Conservation (phyloP, 2,329 filamentous ascomycete genomes). For the Chaetomiaceae sp. region DNA sequence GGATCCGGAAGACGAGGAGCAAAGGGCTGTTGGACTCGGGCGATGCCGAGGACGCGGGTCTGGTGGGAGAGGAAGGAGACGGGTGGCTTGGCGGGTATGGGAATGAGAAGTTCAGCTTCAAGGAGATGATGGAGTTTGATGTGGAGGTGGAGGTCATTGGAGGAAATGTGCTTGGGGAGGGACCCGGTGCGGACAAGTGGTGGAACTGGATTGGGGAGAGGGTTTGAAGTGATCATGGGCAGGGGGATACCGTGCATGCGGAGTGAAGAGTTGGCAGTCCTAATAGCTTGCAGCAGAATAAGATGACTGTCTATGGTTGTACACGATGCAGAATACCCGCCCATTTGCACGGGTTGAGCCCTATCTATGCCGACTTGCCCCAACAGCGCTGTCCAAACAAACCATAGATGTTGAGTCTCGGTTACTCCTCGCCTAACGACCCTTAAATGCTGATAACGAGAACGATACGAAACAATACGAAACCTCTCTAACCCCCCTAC, state of each 20-base stretch:
- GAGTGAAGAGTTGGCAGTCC: not conserved
- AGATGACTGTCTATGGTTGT: conserved; percentile 15
- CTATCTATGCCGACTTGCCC: conserved; percentile 12
- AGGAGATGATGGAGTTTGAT: conserved; percentile 77
- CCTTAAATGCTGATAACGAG: conserved; percentile 1
- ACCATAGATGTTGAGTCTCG: conserved; percentile 34
- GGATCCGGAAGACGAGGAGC: conserved; percentile 70
- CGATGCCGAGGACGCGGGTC: conserved; percentile 46
- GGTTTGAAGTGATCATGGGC: conserved; percentile 46
- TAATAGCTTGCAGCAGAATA: not conserved
- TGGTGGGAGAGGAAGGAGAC: conserved; percentile 70
- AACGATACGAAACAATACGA: no score
- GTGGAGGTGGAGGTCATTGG: conserved; percentile 72
- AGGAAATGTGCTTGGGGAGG: conserved; percentile 64
- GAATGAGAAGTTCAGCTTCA: conserved; percentile 72
- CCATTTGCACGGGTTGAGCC: conserved; percentile 28
- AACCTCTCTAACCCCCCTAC: no score
- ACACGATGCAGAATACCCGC: conserved; percentile 9
- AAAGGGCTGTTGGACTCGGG: conserved; percentile 81
- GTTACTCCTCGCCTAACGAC: conserved; percentile 19
- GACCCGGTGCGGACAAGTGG: conserved; percentile 74
- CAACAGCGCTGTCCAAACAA: conserved; percentile 4
- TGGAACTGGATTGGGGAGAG: conserved; percentile 84
- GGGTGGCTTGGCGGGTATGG: conserved; percentile 80
- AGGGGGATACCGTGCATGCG: not conserved